These are phyloP conservation scores for Zalerion maritima DNA, from an alignment of 495 filamentous ascomycete species.

Conservation along the genomic window DNA sequence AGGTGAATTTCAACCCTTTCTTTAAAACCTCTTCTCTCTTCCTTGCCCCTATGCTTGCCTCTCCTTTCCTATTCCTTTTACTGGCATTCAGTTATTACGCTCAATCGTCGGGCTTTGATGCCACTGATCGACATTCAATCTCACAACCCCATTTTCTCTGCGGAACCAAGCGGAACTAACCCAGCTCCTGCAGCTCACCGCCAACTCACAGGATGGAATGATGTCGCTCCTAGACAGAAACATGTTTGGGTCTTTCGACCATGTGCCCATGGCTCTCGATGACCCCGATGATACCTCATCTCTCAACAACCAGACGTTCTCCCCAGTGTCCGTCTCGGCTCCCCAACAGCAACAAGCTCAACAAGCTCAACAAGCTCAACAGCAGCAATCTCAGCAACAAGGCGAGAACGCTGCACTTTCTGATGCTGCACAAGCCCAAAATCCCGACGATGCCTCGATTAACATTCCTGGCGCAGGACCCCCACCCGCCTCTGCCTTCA, in stretches of 20 bases:
- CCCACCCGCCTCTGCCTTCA: conserved; percentile 20
- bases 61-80: neutral
- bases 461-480: conserved; percentile 40
- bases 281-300: conserved; percentile 12
- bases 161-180: conserved; percentile 9
- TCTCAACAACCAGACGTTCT: conserved; percentile 9
- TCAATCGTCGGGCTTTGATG: too few species aligned
- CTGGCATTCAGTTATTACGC: too few species aligned
- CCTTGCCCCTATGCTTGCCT: conserved; percentile 2
- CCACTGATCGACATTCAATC: too few species aligned
- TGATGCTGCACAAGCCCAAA: conserved; percentile 11
- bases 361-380: too few species aligned
- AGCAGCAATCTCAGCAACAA: conserved; percentile 10
- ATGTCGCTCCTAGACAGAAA: conserved; percentile 26
- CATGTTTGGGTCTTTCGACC: conserved; percentile 21
- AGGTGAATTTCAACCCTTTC: too few species aligned
- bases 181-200: conserved; percentile 15
- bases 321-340: conserved; percentile 7
- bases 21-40: neutral
- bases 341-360: conserved; percentile 11
- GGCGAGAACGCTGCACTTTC: too few species aligned
- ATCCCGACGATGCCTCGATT: conserved; percentile 15
- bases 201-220: conserved; percentile 17
- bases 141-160: neutral
- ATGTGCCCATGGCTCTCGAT: conserved; percentile 24